Base-by-base conservation (phyloP, 2,329 filamentous ascomycete species). In the Sarocladium brachiariae region DNA sequence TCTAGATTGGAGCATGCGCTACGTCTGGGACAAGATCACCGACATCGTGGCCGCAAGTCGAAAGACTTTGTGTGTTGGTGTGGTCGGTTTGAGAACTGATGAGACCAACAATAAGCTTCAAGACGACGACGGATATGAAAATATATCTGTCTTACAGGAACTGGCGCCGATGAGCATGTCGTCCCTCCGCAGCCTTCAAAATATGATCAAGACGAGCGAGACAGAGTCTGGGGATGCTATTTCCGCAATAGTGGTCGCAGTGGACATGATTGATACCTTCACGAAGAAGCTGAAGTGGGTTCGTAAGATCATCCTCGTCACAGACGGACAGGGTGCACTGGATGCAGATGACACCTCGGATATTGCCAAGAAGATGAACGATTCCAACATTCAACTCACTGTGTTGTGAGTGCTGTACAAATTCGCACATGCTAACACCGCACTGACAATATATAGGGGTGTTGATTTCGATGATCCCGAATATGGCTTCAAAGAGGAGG, bases 401-500 rank as follows among this genome's bases (percentile, higher is more conserved):
- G 71, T 97, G 10, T 70, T 97, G 85, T 90, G 66, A 66, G 86
- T 76, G 7, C 4, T 27, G 25, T 10, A 16, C 13, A 18, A 34
- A n/a, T 13, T 25, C 4, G 13, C 14, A 18, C 18, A n/a, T 25
- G 39, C 21, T 30, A 30, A 25, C 10, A 16, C 5, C 18, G 18
- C 27, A 45, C 59, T 65, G 53, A 65, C 50, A 38, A 31, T 8
- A 31, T 8, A 13, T 37, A 91, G 86, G 50, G 93, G 93, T 13
- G 81, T 95, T 16, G 93, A 99, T 64, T 97, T 99, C 66, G 90
- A 99, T 63, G 90, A 96, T 64, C 64, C 81, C 1, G 90, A 95
- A 2, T 96, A 86, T 62, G 91, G 91, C 37, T 87, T 89, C 63
- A 95, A 95, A 65, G 92, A 97, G 69, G 90, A 96, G 65, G 80